Evolutionary conservation across 495 filamentous ascomycete genomes (phyloP).

Genomic region (Penicillium turbatum): DNA sequence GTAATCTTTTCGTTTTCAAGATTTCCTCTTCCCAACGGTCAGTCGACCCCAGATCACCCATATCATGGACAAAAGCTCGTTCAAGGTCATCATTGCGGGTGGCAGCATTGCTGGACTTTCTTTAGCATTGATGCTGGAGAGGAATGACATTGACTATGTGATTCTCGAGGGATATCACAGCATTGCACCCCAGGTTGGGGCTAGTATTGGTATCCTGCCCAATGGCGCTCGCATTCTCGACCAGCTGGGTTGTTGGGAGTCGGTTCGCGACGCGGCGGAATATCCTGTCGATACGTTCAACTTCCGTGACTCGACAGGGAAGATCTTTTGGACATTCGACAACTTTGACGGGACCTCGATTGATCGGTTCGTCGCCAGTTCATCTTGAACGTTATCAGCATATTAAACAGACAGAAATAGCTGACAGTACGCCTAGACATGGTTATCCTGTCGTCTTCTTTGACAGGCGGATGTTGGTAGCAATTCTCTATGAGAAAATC

Average conservation of each 20-base stretch:
- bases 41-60: no score
- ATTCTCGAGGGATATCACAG: conserved; percentile 42
- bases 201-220: conserved; percentile 33
- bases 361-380: conserved; percentile 5
- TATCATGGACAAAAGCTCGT: neutral
- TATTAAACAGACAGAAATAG: neutral
- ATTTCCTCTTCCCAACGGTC: no score
- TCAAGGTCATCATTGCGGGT: conserved; percentile 52
- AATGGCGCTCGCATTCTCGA: conserved; percentile 43
- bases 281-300: conserved; percentile 13
- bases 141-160: conserved; percentile 46
- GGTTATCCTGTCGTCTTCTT: conserved; percentile 22
- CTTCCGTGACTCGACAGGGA: conserved; percentile 17
- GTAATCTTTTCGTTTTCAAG: neutral
- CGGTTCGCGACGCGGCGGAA: conserved; percentile 13
- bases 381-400: no score
- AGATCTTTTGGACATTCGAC: conserved; percentile 7
- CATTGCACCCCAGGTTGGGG: conserved; percentile 39
- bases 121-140: conserved; percentile 43
- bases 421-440: conserved; percentile 8
- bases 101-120: conserved; percentile 49
- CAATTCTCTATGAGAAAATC: conserved; percentile 32
- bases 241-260: conserved; percentile 41
- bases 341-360: neutral
- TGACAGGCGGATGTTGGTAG: conserved; percentile 34